Conservation (phyloP, 495 filamentous ascomycete species). For the Trichocladium antarcticum region DNA sequence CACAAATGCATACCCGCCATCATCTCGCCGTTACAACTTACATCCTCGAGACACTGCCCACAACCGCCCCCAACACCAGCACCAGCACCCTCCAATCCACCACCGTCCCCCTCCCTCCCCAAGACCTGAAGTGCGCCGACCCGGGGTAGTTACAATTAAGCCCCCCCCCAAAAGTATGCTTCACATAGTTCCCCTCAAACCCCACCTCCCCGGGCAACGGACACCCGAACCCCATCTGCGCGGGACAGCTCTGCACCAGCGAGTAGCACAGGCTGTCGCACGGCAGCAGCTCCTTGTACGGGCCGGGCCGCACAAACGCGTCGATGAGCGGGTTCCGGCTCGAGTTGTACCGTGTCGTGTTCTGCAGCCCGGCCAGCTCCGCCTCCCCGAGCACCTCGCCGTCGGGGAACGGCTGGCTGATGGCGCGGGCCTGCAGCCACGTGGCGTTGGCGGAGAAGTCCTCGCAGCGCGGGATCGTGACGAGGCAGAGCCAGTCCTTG, state of each 20-base stretch:
- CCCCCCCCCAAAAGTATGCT: conserved; percentile 15
- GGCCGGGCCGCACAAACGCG: conserved; percentile 58
- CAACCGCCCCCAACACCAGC: conserved; percentile 6
- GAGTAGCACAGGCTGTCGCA: conserved; percentile 75
- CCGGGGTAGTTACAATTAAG: conserved; percentile 41
- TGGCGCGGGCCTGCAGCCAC: conserved; percentile 58
- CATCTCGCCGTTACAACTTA: not conserved
- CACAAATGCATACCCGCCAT: too few species aligned
- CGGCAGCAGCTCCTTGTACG: conserved; percentile 87
- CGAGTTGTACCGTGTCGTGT: conserved; percentile 29
- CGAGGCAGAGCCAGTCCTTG: conserved; percentile 87
- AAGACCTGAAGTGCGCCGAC: conserved; percentile 29
- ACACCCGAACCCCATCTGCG: conserved; percentile 66
- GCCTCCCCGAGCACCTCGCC: conserved; percentile 38
- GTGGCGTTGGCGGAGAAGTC: conserved; percentile 52
- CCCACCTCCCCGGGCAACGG: conserved; percentile 44
- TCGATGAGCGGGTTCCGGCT: conserved; percentile 69
- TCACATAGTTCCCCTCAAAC: conserved; percentile 57
- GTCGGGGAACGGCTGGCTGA: conserved; percentile 57
- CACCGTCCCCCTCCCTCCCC: conserved; percentile 6
- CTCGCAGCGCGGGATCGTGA: conserved; percentile 81
- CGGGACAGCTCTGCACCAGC: conserved; percentile 73
- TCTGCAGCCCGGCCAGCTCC: conserved; percentile 10
- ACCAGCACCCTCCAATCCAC: conserved; percentile 13
- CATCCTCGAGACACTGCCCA: conserved; percentile 5